Conservation (phyloP, 2,329 filamentous ascomycete species). For the Calonectria crousiana region DNA sequence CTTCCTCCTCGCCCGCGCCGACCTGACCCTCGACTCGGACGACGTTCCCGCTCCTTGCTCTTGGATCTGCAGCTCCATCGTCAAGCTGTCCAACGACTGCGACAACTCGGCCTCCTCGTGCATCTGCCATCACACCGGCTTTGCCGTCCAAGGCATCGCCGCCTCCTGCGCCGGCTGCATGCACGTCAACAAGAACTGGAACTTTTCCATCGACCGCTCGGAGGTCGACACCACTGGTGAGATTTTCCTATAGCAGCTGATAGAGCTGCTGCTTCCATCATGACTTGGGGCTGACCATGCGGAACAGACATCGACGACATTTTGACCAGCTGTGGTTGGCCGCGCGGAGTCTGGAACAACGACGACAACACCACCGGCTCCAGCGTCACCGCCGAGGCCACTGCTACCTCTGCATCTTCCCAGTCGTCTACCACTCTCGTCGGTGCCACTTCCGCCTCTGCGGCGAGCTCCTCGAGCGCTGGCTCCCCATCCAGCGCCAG, state of each 20-base stretch:
- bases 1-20: conserved; percentile 46
- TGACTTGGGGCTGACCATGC: neutral
- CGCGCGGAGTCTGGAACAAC: conserved; percentile 9
- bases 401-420: conserved; percentile 46
- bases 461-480: conserved; percentile 24
- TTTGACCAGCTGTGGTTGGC: conserved; percentile 51
- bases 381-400: conserved; percentile 48
- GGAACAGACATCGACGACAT: conserved; percentile 50
- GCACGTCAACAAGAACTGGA: conserved; percentile 36
- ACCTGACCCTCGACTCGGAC: conserved; percentile 49
- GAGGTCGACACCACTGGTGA: conserved; percentile 40
- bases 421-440: conserved; percentile 52
- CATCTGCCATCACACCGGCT: conserved; percentile 55
- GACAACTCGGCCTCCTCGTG: conserved; percentile 54
- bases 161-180: conserved; percentile 55
- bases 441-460: conserved; percentile 26
- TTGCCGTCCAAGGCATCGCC: conserved; percentile 52
- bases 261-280: too few species aligned
- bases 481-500: neutral
- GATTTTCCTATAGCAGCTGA: neutral
- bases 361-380: conserved; percentile 42
- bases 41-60: conserved; percentile 51
- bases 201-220: conserved; percentile 36
- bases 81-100: conserved; percentile 50
- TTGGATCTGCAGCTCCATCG: conserved; percentile 52